Evolutionary conservation across 139 green algal genomes (phyloP).

Genomic region (Coelastrella sp.): DNA sequence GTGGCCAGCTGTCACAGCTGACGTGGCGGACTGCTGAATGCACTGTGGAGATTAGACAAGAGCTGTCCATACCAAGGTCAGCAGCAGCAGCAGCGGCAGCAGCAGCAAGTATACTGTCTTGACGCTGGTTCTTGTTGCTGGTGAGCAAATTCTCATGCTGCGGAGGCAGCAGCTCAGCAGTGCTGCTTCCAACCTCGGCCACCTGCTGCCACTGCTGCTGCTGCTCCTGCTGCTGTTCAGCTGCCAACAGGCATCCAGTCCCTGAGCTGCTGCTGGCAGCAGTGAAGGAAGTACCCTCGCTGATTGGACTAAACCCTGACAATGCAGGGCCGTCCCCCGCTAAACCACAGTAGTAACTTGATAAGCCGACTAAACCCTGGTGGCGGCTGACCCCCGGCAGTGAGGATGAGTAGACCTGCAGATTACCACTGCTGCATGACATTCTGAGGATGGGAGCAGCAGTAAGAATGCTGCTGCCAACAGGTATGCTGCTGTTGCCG

Average conservation of each 20-base stretch:
- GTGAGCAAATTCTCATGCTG: no score
- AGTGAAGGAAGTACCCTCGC: neutral
- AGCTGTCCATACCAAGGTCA: no score
- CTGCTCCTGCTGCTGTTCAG: conserved; percentile 1
- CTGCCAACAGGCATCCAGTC: no score
- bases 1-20: no score
- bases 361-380: neutral
- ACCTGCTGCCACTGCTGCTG: neutral
- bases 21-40: no score
- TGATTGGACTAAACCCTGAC: neutral
- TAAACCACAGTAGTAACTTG: neutral
- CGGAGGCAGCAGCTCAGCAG: neutral
- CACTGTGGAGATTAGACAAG: no score
- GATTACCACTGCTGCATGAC: conserved; percentile 6
- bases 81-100: no score
- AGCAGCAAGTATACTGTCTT: no score
- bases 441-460: conserved; percentile 1
- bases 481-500: neutral
- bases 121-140: no score
- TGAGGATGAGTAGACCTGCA: neutral
- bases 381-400: neutral
- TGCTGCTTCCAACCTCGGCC: neutral
- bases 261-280: neutral
- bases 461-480: neutral
- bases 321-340: no score